Evolutionary conservation across 768 basidiomycete species (phyloP).

Genomic region (Clathrus columnatus): DNA sequence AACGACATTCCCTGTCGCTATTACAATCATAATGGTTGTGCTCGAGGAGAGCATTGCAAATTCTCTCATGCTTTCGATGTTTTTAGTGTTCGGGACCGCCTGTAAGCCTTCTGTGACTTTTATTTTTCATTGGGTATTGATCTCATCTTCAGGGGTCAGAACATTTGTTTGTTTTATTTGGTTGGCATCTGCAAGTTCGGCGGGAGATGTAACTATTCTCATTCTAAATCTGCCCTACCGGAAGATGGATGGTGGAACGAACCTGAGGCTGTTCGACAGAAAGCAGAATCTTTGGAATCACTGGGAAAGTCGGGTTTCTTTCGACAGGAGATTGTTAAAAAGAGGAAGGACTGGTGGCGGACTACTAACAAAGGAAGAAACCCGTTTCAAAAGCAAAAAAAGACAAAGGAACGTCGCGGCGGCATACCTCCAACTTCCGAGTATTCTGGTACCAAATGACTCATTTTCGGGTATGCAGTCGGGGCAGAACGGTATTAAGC

Average conservation of each 20-base stretch:
- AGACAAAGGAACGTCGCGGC: too few species aligned
- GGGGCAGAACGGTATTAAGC: too few species aligned
- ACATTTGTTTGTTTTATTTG: not conserved
- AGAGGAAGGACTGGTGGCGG: not conserved
- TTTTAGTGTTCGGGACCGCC: constrained; percentile 14
- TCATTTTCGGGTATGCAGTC: too few species aligned
- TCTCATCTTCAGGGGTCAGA: not conserved
- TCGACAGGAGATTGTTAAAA: not conserved
- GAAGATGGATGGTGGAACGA: not conserved
- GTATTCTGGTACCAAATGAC: too few species aligned
- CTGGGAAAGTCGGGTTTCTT: not conserved
- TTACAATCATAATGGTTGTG: constrained; percentile 20
- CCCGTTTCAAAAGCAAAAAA: too few species aligned
- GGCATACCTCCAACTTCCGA: too few species aligned
- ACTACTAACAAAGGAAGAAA: not conserved
- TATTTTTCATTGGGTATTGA: not conserved
- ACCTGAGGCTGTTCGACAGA: not conserved
- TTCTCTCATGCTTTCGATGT: constrained; percentile 18
- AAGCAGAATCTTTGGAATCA: not conserved
- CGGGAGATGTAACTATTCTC: not conserved
- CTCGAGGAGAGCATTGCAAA: constrained; percentile 12
- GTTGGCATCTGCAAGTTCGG: constrained; percentile 1
- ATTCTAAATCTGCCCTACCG: not conserved
- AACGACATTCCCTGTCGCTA: constrained; percentile 15
- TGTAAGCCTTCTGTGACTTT: not conserved